Evolutionary conservation across 1,284 basidiomycete species (phyloP), one percentile per base, ranked within the genome.

Genomic region (Heterobasidion parviporum): DNA sequence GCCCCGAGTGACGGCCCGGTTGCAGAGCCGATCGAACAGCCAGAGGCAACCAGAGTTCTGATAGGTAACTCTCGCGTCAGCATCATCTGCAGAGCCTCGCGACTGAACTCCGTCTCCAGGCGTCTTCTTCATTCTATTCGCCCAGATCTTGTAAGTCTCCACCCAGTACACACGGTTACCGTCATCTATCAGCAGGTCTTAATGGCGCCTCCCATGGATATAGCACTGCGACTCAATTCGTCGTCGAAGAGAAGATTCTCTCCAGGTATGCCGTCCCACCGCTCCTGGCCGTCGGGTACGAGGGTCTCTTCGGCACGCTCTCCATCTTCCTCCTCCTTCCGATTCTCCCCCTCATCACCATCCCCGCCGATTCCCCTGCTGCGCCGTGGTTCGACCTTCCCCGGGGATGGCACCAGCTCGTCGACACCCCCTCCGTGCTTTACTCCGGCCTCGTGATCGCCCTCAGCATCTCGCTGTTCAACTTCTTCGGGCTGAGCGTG

Each of bases 211-310:
- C 46, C n/a, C 46, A 32, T 32, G 15, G 52, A 53, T 53, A 43
- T 64, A 93, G 91, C 73, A 89, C 91, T 36, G 94, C 94, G 51
- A 83, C 83, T 10, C 93, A 96, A 67, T 95, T 95, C 67, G 94
- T 98, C 50, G 79, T 97, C n/a, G 96, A 98, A 77, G 92, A 94
- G 73, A 92, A 89, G 76, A 93, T 98, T 65, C 87, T 98, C 86
- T 80, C 82, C 47, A 81, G 81, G 54, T 96, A 97, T 75, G 79
- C 83, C 48, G 87, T 99, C 55, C 83, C 89, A 54, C 95, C 97
- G n/a, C 80, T 98, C 36, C 81, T 94, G 54, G 95, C 96, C 10
- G 97, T 98, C 53, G 93, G 94, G 33, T 91, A 84, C 61, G 97
- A 99, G 73, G 97, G 97, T 52, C 74, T 95, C 58, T 99, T 97